Evolutionary conservation across 176 grass and related monocot species (phyloP), one percentile per base, ranked within the genome.

Genomic region (Carex kokanica): DNA sequence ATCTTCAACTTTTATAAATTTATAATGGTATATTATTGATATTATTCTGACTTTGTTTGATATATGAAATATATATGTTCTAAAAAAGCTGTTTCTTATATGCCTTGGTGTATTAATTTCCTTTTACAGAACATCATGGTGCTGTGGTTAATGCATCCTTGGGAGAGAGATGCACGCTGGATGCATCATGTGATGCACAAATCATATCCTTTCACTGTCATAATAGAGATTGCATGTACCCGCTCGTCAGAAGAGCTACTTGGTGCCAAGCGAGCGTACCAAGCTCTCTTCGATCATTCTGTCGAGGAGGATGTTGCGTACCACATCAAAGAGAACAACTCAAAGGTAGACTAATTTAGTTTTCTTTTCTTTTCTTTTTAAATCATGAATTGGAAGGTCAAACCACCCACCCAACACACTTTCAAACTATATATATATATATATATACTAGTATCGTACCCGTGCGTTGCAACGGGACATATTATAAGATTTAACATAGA

Each of bases 261-360:
- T 79, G 88, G 91, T 69, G 86, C 90, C 45, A 73, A 89, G 23
- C 86, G 88, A 61, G 91, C 91, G 0, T 97, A 94, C 86, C 94
- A 97, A 32, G 82, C 88, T 41, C 84, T 97, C 62, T 92, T 86
- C 88, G 86, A 94, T 84, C 90, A 60, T 52, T 97, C 91, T 34
- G 82, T 97, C 17, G 94, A 97, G 84, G 91, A 97, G 79, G 94
- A 97, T 79, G 94, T 90, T 23, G 94, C 94, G 0, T 92, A 94
- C 91, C 84, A 41, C 77, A 84, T 94, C 81, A 97, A 71, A 83
- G 91, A 92, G 66, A 88, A 64, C 86, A 84, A 80, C 69, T 90
- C 80, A 45, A 84, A 29, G 47, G 88, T 94, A 47, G 66, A 85
- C 23, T 82, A 64, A 79, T 17, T 67, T 67, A 60, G 17, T n/a